Evolutionary conservation across 306 rosid species (phyloP), one percentile per base, ranked within the genome.

Genomic region (Rubus parviflorus): DNA sequence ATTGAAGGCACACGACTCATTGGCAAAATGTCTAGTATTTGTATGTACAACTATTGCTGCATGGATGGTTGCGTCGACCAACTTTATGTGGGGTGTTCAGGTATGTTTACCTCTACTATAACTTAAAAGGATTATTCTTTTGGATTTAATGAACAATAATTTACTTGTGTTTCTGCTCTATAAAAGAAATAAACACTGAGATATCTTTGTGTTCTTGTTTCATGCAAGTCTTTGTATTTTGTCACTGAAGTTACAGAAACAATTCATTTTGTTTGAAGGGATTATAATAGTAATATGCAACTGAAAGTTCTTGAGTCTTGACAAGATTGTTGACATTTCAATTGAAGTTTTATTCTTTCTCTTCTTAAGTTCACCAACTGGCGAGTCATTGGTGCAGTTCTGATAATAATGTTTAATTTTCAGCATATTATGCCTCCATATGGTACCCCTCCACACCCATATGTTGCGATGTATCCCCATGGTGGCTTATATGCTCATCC

Each of bases 381-480:
- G 61, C 37, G 68, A 83, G 62, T 67, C 47, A 58, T 49, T 68
- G 61, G 17, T 56, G 54, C 52, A 35, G 11, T 78, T 53, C 43
- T 69, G 62, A 68, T 69, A 8, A 12, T n/a, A 68, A 20, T 75
- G 23, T 69, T 51, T 75, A 74, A 73, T 42, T 87, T 58, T 90
- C 99, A 95, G 99, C 99, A 91, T 74, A 87, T 95, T 67, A 95
- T 95, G 97, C 99, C 97, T 73, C 96, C 97, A 49, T 95, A 95
- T 70, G 99, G 99, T 62, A 90, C 97, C 78, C 92, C 97, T 73
- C 97, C 98, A 25, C 98, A 92, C 81, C 98, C 99, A 11, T 95
- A 95, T 75, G 97, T 95, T 84, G 97, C 98, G 74, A 95, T 95
- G 99, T 95, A 95, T 89, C 97, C 97, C 80, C 99, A 88, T 81